Evolutionary conservation across 2,329 filamentous ascomycete species (phyloP).

Genomic region (Pseudocercospora macadamiae): DNA sequence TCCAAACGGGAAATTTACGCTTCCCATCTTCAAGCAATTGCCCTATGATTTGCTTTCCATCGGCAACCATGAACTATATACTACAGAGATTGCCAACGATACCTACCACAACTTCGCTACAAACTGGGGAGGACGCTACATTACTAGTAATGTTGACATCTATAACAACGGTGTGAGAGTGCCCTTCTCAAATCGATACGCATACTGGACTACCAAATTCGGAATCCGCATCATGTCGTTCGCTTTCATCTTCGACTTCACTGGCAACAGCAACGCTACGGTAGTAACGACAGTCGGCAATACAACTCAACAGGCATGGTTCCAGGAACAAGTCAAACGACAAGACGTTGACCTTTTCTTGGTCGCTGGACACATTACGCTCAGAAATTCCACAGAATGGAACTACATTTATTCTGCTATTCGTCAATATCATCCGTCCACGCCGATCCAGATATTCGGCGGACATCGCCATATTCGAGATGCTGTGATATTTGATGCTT

Average conservation of each 20-base stretch:
- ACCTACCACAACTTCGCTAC: constrained; percentile 62
- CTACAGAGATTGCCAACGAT: constrained; percentile 64
- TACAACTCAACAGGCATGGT: constrained; percentile 61
- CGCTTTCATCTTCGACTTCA: constrained; percentile 54
- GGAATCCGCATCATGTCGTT: constrained; percentile 57
- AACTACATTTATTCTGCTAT: constrained; percentile 61
- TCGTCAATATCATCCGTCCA: constrained; percentile 57
- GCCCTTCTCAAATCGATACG: constrained; percentile 48
- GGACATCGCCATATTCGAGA: constrained; percentile 56
- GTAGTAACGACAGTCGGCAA: constrained; percentile 60
- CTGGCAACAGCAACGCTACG: constrained; percentile 63
- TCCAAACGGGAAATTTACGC: constrained; percentile 60
- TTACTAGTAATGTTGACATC: constrained; percentile 59
- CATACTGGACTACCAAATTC: constrained; percentile 54
- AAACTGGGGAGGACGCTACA: constrained; percentile 58
- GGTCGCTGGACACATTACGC: constrained; percentile 66
- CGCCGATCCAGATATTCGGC: constrained; percentile 67
- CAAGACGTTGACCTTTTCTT: constrained; percentile 66
- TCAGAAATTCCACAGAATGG: constrained; percentile 48
- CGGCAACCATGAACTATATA: constrained; percentile 69
- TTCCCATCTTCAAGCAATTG: constrained; percentile 51
- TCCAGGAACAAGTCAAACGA: constrained; percentile 58
- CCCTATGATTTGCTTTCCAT: constrained; percentile 58
- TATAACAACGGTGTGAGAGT: constrained; percentile 24
- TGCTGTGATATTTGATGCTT: constrained; percentile 65